Conservation (phyloP, 2,329 filamentous ascomycete species). For the Cordyceps militaris region DNA sequence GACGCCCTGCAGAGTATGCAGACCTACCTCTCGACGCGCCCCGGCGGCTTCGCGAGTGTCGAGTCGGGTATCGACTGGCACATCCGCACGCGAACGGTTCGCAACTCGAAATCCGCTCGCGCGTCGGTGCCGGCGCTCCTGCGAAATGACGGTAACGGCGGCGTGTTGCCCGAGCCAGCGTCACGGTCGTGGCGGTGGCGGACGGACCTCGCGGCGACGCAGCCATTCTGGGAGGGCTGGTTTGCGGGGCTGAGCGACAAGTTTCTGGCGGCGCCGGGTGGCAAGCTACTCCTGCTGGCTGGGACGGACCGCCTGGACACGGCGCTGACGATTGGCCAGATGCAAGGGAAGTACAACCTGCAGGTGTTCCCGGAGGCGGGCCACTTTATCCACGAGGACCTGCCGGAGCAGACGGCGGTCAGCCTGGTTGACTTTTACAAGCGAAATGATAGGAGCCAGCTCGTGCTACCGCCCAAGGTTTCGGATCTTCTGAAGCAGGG, state of each 20-base stretch:
- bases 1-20: constrained; percentile 94
- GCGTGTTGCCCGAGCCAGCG: constrained; percentile 29
- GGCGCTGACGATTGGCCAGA: constrained; percentile 90
- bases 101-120: constrained; percentile 75
- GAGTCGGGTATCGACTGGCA: constrained; percentile 90
- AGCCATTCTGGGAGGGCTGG: constrained; percentile 92
- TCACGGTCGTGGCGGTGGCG: constrained; percentile 68
- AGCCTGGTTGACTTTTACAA: constrained; percentile 85
- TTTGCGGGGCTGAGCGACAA: constrained; percentile 82
- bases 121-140: constrained; percentile 75
- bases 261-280: constrained; percentile 73
- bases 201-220: constrained; percentile 75
- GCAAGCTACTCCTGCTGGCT: constrained; percentile 77
- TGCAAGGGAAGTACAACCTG: constrained; percentile 96
- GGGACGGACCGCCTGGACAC: constrained; percentile 87
- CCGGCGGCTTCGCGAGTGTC: constrained; percentile 68
- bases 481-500: constrained; percentile 61
- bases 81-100: constrained; percentile 76
- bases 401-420: constrained; percentile 81
- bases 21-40: constrained; percentile 77
- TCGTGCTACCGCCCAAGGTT: constrained; percentile 90
- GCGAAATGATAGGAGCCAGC: constrained; percentile 75
- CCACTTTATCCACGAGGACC: constrained; percentile 94
- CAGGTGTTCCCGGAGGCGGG: constrained; percentile 92
- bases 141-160: constrained; percentile 28